Conservation (phyloP, 2,329 filamentous ascomycete genomes). For the Beauveria varroae region DNA sequence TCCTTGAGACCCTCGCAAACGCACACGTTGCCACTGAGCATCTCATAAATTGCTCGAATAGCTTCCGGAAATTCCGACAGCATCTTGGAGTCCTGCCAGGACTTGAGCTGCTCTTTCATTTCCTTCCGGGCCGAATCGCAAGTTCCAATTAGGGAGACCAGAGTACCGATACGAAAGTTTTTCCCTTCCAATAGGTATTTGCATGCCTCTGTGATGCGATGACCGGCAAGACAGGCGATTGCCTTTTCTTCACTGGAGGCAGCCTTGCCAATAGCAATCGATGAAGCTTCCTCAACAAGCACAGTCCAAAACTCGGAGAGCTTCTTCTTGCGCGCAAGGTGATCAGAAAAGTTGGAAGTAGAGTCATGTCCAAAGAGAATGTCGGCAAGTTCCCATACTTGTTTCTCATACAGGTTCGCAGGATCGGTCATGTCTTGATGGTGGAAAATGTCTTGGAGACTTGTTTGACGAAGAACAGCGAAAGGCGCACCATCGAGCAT, state of each 20-base stretch:
- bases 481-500: slow-evolving; percentile 52
- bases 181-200: slow-evolving; percentile 66
- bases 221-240: slow-evolving; percentile 68
- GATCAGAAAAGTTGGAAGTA: slow-evolving; percentile 29
- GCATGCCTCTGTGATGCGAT: slow-evolving; percentile 77
- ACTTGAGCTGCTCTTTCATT: slow-evolving; percentile 71
- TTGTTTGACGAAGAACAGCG: slow-evolving; percentile 37
- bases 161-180: slow-evolving; percentile 75
- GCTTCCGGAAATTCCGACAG: slow-evolving; percentile 81
- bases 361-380: slow-evolving; percentile 73
- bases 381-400: slow-evolving; percentile 78
- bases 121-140: slow-evolving; percentile 63
- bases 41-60: slow-evolving; percentile 80
- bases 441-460: slow-evolving; percentile 32
- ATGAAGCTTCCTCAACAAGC: slow-evolving; percentile 54
- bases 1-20: slow-evolving; percentile 70
- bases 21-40: slow-evolving; percentile 82
- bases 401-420: slow-evolving; percentile 55
- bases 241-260: slow-evolving; percentile 73
- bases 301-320: slow-evolving; percentile 61
- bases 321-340: slow-evolving; percentile 47
- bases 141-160: slow-evolving; percentile 74
- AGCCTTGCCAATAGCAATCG: slow-evolving; percentile 48
- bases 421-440: slow-evolving; percentile 33
- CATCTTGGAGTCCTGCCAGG: slow-evolving; percentile 77